Conservation (phyloP, 2,329 filamentous ascomycete species). For the Cytospora piceae region DNA sequence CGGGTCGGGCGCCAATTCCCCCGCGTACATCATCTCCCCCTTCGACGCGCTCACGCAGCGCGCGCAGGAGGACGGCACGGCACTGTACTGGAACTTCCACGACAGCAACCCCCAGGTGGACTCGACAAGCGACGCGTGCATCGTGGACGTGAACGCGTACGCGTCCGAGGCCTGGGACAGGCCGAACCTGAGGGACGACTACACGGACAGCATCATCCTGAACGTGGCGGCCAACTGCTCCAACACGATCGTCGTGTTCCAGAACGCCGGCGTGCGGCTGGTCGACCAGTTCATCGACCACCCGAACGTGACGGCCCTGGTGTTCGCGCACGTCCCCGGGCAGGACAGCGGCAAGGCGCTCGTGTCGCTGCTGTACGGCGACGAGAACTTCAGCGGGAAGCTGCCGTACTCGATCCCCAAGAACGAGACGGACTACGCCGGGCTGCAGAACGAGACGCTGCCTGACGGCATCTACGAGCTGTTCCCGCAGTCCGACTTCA, state of each 20-base stretch:
- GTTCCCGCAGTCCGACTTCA: conserved; percentile 54
- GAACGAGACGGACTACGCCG: conserved; percentile 58
- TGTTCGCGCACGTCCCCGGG: conserved; percentile 66
- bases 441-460: conserved; percentile 42
- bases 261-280: conserved; percentile 63
- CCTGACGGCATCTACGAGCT: conserved; percentile 56
- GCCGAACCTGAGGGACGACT: conserved; percentile 66
- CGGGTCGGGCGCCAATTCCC: conserved; percentile 49
- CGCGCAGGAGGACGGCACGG: conserved; percentile 55
- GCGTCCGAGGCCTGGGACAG: conserved; percentile 72
- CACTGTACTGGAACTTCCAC: conserved; percentile 58
- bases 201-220: conserved; percentile 59
- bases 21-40: conserved; percentile 52
- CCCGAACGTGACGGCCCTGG: conserved; percentile 63
- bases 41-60: conserved; percentile 55
- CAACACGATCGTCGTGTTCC: conserved; percentile 68
- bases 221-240: conserved; percentile 61
- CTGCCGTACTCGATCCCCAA: conserved; percentile 64
- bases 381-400: conserved; percentile 59
- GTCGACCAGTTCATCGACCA: conserved; percentile 66
- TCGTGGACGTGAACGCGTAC: conserved; percentile 68
- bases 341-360: conserved; percentile 63
- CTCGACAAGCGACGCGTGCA: conserved; percentile 62
- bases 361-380: conserved; percentile 60
- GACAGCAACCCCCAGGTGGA: conserved; percentile 51